Evolutionary conservation across 306 rosid species (phyloP).

Genomic region (Malus fusca): DNA sequence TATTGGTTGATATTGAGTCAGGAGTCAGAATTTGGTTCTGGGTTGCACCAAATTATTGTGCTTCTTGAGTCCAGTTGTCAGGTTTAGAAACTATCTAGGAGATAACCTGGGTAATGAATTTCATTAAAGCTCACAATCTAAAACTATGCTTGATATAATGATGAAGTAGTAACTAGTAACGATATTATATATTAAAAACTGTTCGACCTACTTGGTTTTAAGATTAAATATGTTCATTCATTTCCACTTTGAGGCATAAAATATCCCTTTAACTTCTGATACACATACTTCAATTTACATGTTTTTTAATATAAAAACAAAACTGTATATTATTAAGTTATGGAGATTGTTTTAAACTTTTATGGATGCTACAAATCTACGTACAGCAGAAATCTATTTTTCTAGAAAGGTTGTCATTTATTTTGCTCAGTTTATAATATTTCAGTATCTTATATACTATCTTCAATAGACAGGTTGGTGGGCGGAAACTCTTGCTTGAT

Average conservation of each 20-base stretch:
- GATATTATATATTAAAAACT: background rate
- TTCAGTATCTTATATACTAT: slow-evolving; percentile 28
- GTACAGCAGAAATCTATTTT: background rate
- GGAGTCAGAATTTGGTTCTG: background rate
- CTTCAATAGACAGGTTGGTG: slow-evolving; percentile 68
- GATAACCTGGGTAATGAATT: background rate
- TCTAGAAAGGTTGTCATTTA: background rate
- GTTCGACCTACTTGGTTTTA: background rate
- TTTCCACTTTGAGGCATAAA: background rate
- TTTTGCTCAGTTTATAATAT: slow-evolving; percentile 1
- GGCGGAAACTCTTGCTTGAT: slow-evolving; percentile 63
- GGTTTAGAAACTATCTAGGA: background rate
- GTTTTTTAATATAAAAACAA: background rate
- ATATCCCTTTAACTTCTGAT: background rate
- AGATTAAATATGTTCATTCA: background rate
- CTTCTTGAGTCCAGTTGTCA: background rate
- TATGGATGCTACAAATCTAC: background rate
- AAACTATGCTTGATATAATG: background rate
- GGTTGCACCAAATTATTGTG: background rate
- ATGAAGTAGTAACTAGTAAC: background rate
- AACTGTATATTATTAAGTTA: background rate
- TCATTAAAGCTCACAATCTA: too few species aligned
- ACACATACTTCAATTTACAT: background rate
- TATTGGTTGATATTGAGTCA: background rate
- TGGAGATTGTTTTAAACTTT: background rate